phyloP scores from a whole-genome alignment of 169 alveolate genomes.

The Sarcocystis neurona region DNA sequence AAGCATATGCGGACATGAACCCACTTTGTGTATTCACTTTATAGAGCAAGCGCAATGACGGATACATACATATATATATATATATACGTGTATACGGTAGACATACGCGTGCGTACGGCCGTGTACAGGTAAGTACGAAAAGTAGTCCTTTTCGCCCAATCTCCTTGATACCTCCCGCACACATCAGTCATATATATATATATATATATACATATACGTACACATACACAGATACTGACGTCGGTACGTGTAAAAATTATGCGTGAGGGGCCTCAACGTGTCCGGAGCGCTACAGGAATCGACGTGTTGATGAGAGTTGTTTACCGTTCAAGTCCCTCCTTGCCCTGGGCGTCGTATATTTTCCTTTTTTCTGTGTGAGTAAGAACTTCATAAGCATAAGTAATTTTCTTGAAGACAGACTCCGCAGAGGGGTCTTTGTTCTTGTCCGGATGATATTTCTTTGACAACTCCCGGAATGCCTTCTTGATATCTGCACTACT shows the following conservation, averaged over 20 bases:
- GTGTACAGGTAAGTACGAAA: background rate
- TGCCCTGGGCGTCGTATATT: constrained; percentile 62
- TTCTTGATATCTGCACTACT: constrained; percentile 80
- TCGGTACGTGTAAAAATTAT: background rate
- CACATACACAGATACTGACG: no score
- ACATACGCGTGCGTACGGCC: background rate
- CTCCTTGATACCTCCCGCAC: no score
- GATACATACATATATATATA: background rate
- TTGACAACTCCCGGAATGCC: constrained; percentile 84
- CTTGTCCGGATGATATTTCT: constrained; percentile 88
- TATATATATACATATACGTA: no score
- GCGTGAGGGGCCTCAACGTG: no score
- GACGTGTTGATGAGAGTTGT: no score
- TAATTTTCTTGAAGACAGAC: constrained; percentile 83
- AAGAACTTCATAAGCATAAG: constrained; percentile 90
- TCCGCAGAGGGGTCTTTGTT: constrained; percentile 76
- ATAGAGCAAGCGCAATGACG: background rate
- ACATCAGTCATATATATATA: no score
- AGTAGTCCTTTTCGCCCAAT: background rate
- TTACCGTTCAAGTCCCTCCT: constrained; percentile 60
- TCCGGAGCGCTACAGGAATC: constrained; percentile 21
- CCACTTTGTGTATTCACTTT: no score
- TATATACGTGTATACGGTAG: background rate
- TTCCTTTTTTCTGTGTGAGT: constrained; percentile 84
- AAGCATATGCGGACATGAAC: no score